These are phyloP conservation scores for Melaleuca quinquenervia DNA, from an alignment of 345 rosid genomes.

Conservation along the genomic window DNA sequence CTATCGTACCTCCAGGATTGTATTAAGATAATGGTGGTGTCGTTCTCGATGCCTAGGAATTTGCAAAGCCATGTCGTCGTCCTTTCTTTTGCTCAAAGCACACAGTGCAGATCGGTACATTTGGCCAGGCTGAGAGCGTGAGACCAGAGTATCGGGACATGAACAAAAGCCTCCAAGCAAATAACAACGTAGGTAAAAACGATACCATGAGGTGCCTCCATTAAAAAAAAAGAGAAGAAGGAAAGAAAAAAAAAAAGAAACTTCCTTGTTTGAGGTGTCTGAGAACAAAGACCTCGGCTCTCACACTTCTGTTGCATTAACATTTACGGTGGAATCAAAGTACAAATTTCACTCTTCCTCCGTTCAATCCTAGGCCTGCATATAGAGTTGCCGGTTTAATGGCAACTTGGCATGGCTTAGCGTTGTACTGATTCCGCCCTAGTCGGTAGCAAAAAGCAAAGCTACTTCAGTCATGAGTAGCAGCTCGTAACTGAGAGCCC, in stretches of 20 bases:
- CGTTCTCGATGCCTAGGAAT: not conserved
- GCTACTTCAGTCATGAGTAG: not conserved
- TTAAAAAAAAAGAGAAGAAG: not conserved
- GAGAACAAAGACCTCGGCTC: not conserved
- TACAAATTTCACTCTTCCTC: not conserved
- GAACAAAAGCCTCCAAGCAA: not conserved
- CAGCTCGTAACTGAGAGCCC: not conserved
- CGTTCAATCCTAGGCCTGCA: not conserved
- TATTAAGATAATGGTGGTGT: not conserved
- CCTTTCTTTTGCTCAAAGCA: not conserved
- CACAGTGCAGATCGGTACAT: not conserved
- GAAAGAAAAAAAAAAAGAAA: not conserved
- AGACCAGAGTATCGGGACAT: not conserved
- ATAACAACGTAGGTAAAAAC: not conserved
- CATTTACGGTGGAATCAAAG: not conserved
- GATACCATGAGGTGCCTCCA: not conserved
- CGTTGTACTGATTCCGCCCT: not conserved
- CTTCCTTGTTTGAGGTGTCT: not conserved
- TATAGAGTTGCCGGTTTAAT: not conserved
- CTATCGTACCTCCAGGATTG: not conserved
- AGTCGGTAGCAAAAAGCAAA: not conserved
- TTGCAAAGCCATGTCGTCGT: not conserved
- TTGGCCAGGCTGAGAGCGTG: not conserved
- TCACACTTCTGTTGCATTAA: not conserved
- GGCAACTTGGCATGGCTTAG: not conserved